Percentiles rank a stretch among this genome's conserved stretches.
These are phyloP conservation scores for Ailanthus altissimus DNA, from an alignment of 345 rosid species.

Conservation along the genomic window DNA sequence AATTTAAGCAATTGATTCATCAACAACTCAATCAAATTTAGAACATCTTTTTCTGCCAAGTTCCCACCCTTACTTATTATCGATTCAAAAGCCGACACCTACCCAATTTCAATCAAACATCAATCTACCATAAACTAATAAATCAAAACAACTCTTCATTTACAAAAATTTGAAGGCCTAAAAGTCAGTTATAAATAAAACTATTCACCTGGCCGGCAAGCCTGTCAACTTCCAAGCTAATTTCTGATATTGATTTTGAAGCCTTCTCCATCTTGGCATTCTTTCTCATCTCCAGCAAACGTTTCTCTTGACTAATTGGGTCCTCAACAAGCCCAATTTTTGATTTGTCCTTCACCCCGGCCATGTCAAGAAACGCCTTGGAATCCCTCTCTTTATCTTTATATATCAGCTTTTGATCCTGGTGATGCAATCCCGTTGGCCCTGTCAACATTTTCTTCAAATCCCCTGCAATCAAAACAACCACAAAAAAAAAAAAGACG, in stretches of 20 bases:
- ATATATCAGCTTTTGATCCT: slow-evolving; percentile 88
- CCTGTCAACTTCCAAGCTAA: slow-evolving; percentile 86
- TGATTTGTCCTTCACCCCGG: slow-evolving; percentile 90
- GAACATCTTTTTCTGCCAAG: slow-evolving; percentile 69
- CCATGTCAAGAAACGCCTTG: slow-evolving; percentile 75
- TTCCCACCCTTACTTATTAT: slow-evolving; percentile 73
- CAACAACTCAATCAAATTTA: slow-evolving; percentile 67
- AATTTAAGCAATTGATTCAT: slow-evolving; percentile 92
- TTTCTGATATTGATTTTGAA: slow-evolving; percentile 79
- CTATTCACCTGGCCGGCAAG: slow-evolving; percentile 76
- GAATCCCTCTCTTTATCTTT: slow-evolving; percentile 98
- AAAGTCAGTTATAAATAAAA: not conserved
- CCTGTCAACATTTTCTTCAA: slow-evolving; percentile 89
- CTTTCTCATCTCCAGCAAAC: slow-evolving; percentile 77
- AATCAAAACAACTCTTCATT: not conserved
- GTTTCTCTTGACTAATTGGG: slow-evolving; percentile 85
- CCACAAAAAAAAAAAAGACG: not conserved
- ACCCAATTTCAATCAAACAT: slow-evolving; percentile 23
- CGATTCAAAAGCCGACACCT: slow-evolving; percentile 86
- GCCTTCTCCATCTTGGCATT: slow-evolving; percentile 89
- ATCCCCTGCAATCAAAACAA: slow-evolving; percentile 64
- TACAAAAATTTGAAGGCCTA: not conserved
- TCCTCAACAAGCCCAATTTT: slow-evolving; percentile 86
- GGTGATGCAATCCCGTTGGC: slow-evolving; percentile 86
- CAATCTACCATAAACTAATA: slow-evolving; percentile 1